Evolutionary conservation across 768 basidiomycete genomes (phyloP), one percentile per base, ranked within the genome.

Genomic region (Infundibulicybe gibba): DNA sequence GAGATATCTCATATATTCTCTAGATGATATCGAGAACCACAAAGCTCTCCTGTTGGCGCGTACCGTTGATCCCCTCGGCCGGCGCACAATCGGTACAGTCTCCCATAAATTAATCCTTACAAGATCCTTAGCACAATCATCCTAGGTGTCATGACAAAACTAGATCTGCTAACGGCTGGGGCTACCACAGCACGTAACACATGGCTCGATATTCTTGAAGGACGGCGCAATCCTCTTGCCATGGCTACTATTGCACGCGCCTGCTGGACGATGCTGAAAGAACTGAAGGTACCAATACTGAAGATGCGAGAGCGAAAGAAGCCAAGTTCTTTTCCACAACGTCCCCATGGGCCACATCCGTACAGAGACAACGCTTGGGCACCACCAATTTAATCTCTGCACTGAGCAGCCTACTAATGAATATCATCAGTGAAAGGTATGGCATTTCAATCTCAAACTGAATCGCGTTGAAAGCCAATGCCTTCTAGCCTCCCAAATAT

Each of bases 11-110:
- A 33, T 10, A 10, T 9, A 45, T 3, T 15, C 13, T 32, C 9
- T 41, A 81, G 81, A 79, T 43, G 81, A 83, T 47, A 74, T 79
- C 43, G 74, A 81, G 51, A 83, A 80, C 52, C 80, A 80, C 54
- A 74, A 72, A 44, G 80, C 81, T 0, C 64, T 72, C 10, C 61
- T 64, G 1, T 67, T 81, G 2, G 80, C 80, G 1, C 60, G 60
- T 2, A 57, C 71, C 32, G 71, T 57, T 33, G 80, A 82, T 54
- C 70, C 70, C 0, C 51, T 64, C 0, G 78, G 81, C 2, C 50
- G 54, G 14, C 65, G 81, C 5, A 83, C 79, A 0, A 78, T 82
- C 40, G 81, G 81, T 72, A 51, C 3, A 58, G 31, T 10, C 12
- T 19, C 9, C 16, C 16, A 21, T 19, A 30, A 25, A 13, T 15